Evolutionary conservation across 305 asterid species (phyloP), one percentile per base, ranked within the genome.

Genomic region (Plantago coronopus): DNA sequence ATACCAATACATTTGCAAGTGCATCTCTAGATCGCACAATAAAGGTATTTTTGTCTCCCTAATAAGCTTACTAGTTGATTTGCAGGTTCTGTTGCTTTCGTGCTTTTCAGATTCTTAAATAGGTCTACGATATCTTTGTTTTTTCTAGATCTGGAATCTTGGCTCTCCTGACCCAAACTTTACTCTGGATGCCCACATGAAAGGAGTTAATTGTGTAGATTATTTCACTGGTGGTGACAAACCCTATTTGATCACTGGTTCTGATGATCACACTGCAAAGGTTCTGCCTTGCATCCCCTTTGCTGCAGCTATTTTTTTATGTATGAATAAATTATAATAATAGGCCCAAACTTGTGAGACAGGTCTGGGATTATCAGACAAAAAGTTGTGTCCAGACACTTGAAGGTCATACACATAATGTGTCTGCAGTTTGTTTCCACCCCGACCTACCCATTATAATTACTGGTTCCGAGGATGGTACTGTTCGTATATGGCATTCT

Each of bases 301-400:
- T 63, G 23, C 59, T 34, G 64, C 51, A 71, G 53, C 19, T 69
- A 7, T 43, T 70, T 51, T 63, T 54, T 47, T 25, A 2, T 25
- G 49, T 48, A 25, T 63, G 22, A 11, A 51, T 46, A 18, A 49
- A 56, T 50, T 47, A 51, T 55, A 59, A 64, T 54, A 63, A 55
- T 15, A 20, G 37, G 56, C 40, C 61, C 48, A 58, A 63, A 68
- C 56, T 65, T 80, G 42, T 48, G 17, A 57, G 70, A 79, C 81
- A 94, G 99, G 95, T 94, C 29, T 94, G 99, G 99, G 99, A 94
- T 70, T 94, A 87, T 76, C 99, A 94, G 78, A 94, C 99, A 31
- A 89, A 83, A 82, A 87, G 97, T 71, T 94, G 97, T 63, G 91
- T 94, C 68, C 99, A 94, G 77, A 94, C 97, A 14, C 84, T 94